Evolutionary conservation across 352 stramenopile species (phyloP).

Genomic region (Phytopythium sindhum): DNA sequence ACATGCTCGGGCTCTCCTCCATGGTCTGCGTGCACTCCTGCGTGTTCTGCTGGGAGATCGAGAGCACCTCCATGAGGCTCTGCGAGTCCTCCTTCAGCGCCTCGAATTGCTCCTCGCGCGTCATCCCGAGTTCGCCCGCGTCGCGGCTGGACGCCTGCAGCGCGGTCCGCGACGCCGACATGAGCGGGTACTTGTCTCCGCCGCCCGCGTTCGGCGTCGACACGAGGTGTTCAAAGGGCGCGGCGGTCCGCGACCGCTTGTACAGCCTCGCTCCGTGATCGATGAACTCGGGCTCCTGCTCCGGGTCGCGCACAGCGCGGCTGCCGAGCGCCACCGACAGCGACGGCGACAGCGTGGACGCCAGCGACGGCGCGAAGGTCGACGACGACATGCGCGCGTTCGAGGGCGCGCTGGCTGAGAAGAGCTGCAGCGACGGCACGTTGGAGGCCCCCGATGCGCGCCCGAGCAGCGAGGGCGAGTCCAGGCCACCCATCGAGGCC

Average conservation of each 20-base stretch:
- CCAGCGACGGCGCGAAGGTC: constrained; percentile 15
- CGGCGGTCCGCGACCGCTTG: constrained; percentile 22
- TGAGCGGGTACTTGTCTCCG: constrained; percentile 1
- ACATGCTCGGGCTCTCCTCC: constrained; percentile 55
- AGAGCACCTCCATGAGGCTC: constrained; percentile 60
- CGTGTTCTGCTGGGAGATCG: constrained; percentile 74
- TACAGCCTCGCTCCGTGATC: constrained; percentile 9
- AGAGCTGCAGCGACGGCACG: constrained; percentile 21
- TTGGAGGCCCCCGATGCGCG: neutral
- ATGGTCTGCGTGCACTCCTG: constrained; percentile 71
- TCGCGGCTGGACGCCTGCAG: constrained; percentile 12
- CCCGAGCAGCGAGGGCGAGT: constrained; percentile 8
- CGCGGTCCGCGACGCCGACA: constrained; percentile 11
- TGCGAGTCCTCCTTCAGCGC: constrained; percentile 46
- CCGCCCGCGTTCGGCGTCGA: neutral
- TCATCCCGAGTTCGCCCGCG: neutral
- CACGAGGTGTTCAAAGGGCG: constrained; percentile 7
- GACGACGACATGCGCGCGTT: constrained; percentile 1
- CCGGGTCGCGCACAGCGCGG: constrained; percentile 20
- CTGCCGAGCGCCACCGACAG: constrained; percentile 11
- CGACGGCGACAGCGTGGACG: constrained; percentile 23
- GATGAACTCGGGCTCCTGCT: constrained; percentile 32
- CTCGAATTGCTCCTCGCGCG: constrained; percentile 26
- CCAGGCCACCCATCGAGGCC: constrained; percentile 1
- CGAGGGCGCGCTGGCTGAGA: constrained; percentile 10